These are phyloP conservation scores for Thyridium curvatum DNA, from an alignment of 2,329 filamentous ascomycete species.

Conservation along the genomic window DNA sequence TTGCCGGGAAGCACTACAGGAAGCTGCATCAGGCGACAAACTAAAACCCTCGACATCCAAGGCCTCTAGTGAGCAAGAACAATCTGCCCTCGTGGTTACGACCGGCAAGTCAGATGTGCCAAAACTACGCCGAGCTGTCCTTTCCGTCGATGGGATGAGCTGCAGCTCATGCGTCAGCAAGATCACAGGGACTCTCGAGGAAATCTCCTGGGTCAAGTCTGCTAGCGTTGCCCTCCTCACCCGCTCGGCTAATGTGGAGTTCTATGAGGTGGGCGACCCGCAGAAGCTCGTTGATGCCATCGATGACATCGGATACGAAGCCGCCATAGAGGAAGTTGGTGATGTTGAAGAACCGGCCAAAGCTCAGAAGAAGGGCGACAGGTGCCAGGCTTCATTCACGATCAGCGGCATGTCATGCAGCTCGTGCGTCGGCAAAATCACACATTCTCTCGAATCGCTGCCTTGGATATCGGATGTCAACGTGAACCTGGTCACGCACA, in stretches of 20 bases:
- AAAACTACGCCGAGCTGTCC: constrained; percentile 1
- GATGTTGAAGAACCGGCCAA: constrained; percentile 22
- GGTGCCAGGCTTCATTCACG: constrained; percentile 5
- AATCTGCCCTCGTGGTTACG: neutral
- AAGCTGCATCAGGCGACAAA: neutral
- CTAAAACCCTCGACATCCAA: neutral
- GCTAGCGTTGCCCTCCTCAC: constrained; percentile 54
- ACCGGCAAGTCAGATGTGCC: neutral
- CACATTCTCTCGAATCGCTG: neutral
- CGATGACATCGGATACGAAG: constrained; percentile 61
- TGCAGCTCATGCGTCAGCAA: constrained; percentile 3
- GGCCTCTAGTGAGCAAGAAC: no score
- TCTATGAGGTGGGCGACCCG: no score
- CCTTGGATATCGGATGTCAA: constrained; percentile 40
- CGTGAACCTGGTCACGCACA: constrained; percentile 63
- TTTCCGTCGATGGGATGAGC: constrained; percentile 7
- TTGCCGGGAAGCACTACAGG: neutral
- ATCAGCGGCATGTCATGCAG: constrained; percentile 6
- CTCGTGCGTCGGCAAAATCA: constrained; percentile 3
- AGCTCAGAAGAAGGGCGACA: constrained; percentile 3
- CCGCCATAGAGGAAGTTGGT: constrained; percentile 45
- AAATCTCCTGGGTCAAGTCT: constrained; percentile 2
- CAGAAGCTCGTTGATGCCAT: constrained; percentile 32
- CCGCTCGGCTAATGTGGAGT: constrained; percentile 59
- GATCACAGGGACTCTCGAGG: neutral